Evolutionary conservation across 1,284 basidiomycete genomes (phyloP).

Genomic region (Boletellus deceptivus): DNA sequence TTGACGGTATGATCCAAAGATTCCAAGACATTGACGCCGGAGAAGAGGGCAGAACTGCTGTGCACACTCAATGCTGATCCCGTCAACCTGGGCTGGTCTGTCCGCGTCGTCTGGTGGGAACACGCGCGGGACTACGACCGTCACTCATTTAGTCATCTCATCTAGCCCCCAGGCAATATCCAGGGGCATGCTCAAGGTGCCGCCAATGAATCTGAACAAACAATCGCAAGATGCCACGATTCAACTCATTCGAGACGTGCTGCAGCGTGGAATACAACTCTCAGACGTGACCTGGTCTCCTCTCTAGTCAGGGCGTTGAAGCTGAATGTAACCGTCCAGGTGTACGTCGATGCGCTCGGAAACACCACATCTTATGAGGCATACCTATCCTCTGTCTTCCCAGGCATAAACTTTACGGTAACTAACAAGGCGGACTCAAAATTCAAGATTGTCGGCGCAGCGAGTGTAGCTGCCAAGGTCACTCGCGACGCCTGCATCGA

Average conservation of each 20-base stretch:
- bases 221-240: conserved; percentile 94
- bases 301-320: not conserved
- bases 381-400: conserved; percentile 77
- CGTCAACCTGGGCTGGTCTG: conserved; percentile 76
- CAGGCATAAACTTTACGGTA: conserved; percentile 85
- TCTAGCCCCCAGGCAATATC: conserved; percentile 89
- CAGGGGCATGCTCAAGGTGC: conserved; percentile 82
- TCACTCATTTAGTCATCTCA: conserved; percentile 21
- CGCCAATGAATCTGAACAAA: conserved; percentile 87
- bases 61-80: conserved; percentile 64
- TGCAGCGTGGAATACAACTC: conserved; percentile 80
- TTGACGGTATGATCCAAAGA: conserved; percentile 45
- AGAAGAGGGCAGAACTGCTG: conserved; percentile 63
- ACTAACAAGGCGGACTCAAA: conserved; percentile 92
- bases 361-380: conserved; percentile 83
- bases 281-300: conserved; percentile 56
- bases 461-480: conserved; percentile 95
- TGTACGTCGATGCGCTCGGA: conserved; percentile 95
- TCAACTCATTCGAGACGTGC: conserved; percentile 79
- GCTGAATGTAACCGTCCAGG: conserved; percentile 42
- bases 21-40: conserved; percentile 86
- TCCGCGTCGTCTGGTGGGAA: conserved; percentile 69
- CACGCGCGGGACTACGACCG: not conserved
- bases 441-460: conserved; percentile 96
- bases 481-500: conserved; percentile 92